Conservation (phyloP, 306 rosid species). For the Trifolium repens region DNA sequence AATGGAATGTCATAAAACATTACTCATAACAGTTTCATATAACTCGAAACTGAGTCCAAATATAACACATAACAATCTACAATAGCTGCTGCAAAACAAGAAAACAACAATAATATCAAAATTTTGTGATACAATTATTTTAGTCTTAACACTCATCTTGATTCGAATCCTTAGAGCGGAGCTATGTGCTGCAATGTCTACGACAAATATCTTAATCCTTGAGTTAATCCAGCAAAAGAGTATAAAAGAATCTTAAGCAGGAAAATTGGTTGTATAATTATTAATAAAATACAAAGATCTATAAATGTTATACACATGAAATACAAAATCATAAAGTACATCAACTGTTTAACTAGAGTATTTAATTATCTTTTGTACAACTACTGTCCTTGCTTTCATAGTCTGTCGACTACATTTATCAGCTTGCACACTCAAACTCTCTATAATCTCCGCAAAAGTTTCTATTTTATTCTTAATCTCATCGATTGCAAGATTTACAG, state of each 20-base stretch:
- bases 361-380: conserved; percentile 61
- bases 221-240: not conserved
- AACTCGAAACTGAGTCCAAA: no score
- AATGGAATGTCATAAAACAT: no score
- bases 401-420: conserved; percentile 64
- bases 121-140: no score
- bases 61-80: no score
- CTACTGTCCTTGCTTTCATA: conserved; percentile 73
- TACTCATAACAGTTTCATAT: no score
- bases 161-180: no score
- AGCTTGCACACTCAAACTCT: conserved; percentile 66
- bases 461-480: conserved; percentile 86
- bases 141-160: no score
- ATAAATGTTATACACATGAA: conserved; percentile 39
- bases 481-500: conserved; percentile 65
- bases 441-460: conserved; percentile 56
- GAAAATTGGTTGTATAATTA: conserved; percentile 2
- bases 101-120: no score
- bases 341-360: conserved; percentile 40
- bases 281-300: not conserved
- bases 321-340: conserved; percentile 22
- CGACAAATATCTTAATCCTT: no score
- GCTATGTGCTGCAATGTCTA: no score
- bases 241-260: not conserved
- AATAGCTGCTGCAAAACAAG: no score